Conservation (phyloP, 441 rosid genomes). For the Erodium texanum region DNA sequence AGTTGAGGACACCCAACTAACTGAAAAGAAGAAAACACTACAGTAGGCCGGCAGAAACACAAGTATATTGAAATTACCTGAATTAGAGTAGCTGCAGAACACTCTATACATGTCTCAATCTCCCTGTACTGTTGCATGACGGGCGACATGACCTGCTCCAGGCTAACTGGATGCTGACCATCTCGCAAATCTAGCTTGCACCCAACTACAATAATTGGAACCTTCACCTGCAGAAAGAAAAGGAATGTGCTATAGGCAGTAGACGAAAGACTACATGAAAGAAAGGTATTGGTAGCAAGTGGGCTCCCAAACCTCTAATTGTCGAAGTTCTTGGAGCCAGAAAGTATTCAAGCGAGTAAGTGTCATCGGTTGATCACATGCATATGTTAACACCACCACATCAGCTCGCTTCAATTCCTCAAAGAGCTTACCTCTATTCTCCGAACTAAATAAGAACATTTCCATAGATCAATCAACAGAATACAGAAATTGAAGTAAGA, state of each 20-base stretch:
- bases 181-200: constrained; percentile 69
- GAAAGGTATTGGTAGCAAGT: background rate
- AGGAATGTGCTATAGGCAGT: too few species aligned
- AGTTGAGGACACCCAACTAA: background rate
- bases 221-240: constrained; percentile 19
- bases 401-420: constrained; percentile 55
- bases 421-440: constrained; percentile 38
- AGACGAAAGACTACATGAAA: too few species aligned
- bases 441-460: constrained; percentile 34
- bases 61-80: constrained; percentile 36
- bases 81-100: constrained; percentile 51
- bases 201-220: constrained; percentile 64
- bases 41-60: too few species aligned
- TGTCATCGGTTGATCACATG: constrained; percentile 36
- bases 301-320: constrained; percentile 35
- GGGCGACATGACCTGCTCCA: constrained; percentile 64
- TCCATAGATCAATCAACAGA: background rate
- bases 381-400: constrained; percentile 44
- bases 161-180: constrained; percentile 37
- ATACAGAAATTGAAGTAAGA: too few species aligned
- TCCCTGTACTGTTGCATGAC: constrained; percentile 69
- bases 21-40: background rate
- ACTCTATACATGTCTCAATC: constrained; percentile 71
- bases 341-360: constrained; percentile 39
- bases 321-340: constrained; percentile 55